Percentiles rank a stretch among this genome's conserved stretches.
Conservation (phyloP, 2,329 filamentous ascomycete genomes). For the Aspergillus sp. region DNA sequence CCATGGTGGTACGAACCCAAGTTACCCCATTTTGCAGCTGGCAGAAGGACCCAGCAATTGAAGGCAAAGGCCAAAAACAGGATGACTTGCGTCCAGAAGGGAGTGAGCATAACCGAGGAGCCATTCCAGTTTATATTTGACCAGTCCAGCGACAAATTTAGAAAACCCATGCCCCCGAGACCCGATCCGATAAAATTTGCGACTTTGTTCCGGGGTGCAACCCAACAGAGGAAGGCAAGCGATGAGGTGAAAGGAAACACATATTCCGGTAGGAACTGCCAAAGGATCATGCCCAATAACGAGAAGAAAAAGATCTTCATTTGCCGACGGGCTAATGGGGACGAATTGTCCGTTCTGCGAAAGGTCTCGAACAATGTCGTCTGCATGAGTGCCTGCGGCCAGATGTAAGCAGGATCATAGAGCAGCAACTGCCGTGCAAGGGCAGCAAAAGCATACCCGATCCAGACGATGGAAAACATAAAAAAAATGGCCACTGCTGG, state of each 20-base stretch:
- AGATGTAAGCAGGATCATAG: slow-evolving; percentile 52
- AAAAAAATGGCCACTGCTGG: slow-evolving; percentile 52
- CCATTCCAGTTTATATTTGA: slow-evolving; percentile 51
- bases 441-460: slow-evolving; percentile 54
- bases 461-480: slow-evolving; percentile 54
- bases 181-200: slow-evolving; percentile 57
- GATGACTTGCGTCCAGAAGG: slow-evolving; percentile 55
- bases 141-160: slow-evolving; percentile 57
- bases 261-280: slow-evolving; percentile 58
- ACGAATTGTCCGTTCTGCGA: slow-evolving; percentile 43
- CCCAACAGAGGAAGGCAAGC: slow-evolving; percentile 58
- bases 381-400: slow-evolving; percentile 50
- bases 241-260: slow-evolving; percentile 55
- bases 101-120: slow-evolving; percentile 47
- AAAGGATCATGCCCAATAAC: slow-evolving; percentile 48
- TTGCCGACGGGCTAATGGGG: slow-evolving; percentile 45
- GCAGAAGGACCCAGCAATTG: slow-evolving; percentile 54
- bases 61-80: slow-evolving; percentile 51
- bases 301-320: slow-evolving; percentile 53
- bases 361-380: slow-evolving; percentile 53
- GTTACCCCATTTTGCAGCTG: slow-evolving; percentile 53
- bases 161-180: slow-evolving; percentile 56
- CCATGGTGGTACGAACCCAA: slow-evolving; percentile 47
- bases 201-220: slow-evolving; percentile 50
- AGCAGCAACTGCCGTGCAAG: slow-evolving; percentile 52